phyloP scores from a whole-genome alignment of 768 basidiomycete species.

The Boletellus ananas region DNA sequence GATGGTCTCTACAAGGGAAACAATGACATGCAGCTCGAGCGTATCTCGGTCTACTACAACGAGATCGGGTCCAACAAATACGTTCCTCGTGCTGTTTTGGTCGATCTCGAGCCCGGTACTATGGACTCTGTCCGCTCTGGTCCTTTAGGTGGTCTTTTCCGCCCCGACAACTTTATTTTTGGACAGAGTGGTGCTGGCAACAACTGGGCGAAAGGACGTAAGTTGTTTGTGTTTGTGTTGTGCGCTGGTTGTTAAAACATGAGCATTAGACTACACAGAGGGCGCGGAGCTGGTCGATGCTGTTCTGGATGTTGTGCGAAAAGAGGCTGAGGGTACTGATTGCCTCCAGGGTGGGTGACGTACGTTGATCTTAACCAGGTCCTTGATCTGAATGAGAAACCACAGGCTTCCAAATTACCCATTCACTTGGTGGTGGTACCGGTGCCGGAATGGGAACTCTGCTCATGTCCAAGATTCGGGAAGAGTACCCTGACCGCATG shows the following conservation, averaged over 20 bases:
- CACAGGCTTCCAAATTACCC: conserved; percentile 96
- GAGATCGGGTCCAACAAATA: conserved; percentile 95
- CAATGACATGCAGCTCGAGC: conserved; percentile 94
- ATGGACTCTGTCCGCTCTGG: conserved; percentile 92
- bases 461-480: conserved; percentile 97
- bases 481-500: conserved; percentile 99
- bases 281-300: conserved; percentile 99
- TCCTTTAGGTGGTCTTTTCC: conserved; percentile 88
- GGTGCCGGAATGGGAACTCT: conserved; percentile 99
- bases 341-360: conserved; percentile 86
- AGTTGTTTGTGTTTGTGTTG: conserved; percentile 35
- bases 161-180: conserved; percentile 97
- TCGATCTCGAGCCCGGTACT: conserved; percentile 97
- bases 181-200: conserved; percentile 98
- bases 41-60: conserved; percentile 98
- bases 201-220: conserved; percentile 99
- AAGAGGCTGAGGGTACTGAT: conserved; percentile 97
- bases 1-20: conserved; percentile 93
- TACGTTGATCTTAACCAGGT: neutral
- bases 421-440: conserved; percentile 98
- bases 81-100: conserved; percentile 95
- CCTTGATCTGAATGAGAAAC: conserved; percentile 4
- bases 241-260: neutral
- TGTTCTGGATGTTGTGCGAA: conserved; percentile 96
- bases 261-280: conserved; percentile 67